Evolutionary conservation across 2,329 filamentous ascomycete genomes (phyloP).

Genomic region (Fusarium coicis): DNA sequence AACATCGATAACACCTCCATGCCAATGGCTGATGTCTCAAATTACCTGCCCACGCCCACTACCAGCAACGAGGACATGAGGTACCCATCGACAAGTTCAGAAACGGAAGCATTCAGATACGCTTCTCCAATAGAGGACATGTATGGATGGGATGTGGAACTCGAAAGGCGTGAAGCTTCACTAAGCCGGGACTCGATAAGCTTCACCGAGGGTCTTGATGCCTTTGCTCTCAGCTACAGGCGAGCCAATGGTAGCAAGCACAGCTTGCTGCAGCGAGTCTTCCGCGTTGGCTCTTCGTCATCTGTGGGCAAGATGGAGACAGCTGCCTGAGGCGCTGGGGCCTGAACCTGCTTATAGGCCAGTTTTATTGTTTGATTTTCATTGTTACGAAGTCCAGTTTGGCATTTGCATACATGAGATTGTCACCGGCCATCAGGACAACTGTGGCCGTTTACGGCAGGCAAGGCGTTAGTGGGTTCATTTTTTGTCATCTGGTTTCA

Average conservation of each 20-base stretch:
- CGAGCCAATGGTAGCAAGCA: constrained; percentile 42
- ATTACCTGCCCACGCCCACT: constrained; percentile 50
- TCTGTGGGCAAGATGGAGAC: constrained; percentile 32
- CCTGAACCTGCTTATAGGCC: not conserved
- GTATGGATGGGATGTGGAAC: constrained; percentile 66
- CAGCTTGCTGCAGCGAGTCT: constrained; percentile 42
- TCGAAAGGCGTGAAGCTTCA: constrained; percentile 30
- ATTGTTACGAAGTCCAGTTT: constrained; percentile 6
- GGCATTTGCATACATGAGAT: constrained; percentile 27
- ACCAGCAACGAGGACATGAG: constrained; percentile 32
- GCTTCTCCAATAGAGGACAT: constrained; percentile 49
- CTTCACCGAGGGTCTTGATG: constrained; percentile 24
- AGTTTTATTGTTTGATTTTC: not conserved
- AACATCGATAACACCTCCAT: not conserved
- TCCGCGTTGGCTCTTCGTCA: constrained; percentile 37
- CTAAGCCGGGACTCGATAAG: constrained; percentile 19
- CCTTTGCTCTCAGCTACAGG: constrained; percentile 35
- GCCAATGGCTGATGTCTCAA: constrained; percentile 51
- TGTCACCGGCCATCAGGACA: constrained; percentile 29
- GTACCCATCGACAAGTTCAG: constrained; percentile 18
- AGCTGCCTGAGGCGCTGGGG: not conserved
- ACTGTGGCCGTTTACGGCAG: constrained; percentile 25
- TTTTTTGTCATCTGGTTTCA: constrained; percentile 10
- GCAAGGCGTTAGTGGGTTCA: constrained; percentile 38
- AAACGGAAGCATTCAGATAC: constrained; percentile 25